Conservation (phyloP, 2,329 filamentous ascomycete species). For the Alternaria metachromatica region DNA sequence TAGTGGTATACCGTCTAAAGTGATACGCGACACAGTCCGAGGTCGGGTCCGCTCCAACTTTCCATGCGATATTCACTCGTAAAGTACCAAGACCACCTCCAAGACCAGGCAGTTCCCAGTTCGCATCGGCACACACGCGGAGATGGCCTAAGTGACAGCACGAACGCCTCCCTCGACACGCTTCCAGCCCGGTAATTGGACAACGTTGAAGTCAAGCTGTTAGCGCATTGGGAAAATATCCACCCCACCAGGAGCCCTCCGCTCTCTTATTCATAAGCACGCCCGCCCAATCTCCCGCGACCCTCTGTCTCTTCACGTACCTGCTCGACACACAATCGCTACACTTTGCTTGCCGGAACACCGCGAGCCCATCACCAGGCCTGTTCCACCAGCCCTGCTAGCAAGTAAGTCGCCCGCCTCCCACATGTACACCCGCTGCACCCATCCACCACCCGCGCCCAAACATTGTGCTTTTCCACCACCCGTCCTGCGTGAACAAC, state of each 20-base stretch:
- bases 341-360: conserved; percentile 40
- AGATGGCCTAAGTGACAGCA: conserved; percentile 26
- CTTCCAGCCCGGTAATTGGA: conserved; percentile 41
- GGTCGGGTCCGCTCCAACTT: conserved; percentile 4
- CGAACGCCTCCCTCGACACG: conserved; percentile 31
- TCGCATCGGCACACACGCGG: conserved; percentile 23
- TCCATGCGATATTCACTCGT: conserved; percentile 14
- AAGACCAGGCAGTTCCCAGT: conserved; percentile 26
- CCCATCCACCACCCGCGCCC: conserved; percentile 12
- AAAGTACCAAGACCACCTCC: conserved; percentile 27
- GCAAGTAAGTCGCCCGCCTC: conserved; percentile 38
- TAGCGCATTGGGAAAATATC: conserved; percentile 45
- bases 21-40: no score
- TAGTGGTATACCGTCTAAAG: background rate
- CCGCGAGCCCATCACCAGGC: conserved; percentile 33
- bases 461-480: conserved; percentile 21
- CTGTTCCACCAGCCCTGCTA: conserved; percentile 32
- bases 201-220: conserved; percentile 37
- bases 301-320: conserved; percentile 16
- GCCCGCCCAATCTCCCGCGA: conserved; percentile 31
- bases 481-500: conserved; percentile 27
- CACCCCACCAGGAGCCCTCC: conserved; percentile 42
- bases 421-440: conserved; percentile 22
- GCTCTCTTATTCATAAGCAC: conserved; percentile 46
- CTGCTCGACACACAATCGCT: conserved; percentile 24